phyloP scores from a whole-genome alignment of 2,329 filamentous ascomycete genomes.

The Fusarium burgessii region DNA sequence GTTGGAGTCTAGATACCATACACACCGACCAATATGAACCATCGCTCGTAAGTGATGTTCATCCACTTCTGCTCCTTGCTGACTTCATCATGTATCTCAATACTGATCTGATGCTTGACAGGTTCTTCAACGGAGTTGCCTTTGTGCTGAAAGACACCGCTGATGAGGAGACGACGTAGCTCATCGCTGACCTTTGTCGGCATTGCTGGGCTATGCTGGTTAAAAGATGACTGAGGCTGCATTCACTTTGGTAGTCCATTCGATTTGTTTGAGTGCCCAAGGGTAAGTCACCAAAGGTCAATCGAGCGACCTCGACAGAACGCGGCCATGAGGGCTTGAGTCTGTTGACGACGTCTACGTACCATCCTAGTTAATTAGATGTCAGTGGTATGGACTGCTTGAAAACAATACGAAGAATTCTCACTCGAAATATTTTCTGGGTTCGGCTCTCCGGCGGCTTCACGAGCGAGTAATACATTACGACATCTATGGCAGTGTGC shows the following conservation, averaged over 20 bases:
- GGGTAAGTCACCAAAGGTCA: background rate
- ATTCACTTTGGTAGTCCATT: background rate
- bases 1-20: background rate
- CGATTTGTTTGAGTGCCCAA: background rate
- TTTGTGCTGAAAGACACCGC: background rate
- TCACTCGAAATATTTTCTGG: background rate
- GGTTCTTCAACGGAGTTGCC: background rate
- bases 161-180: background rate
- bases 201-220: background rate
- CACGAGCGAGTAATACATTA: background rate
- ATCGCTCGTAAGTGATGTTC: background rate
- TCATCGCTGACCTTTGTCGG: background rate
- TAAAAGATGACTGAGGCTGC: background rate
- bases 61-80: background rate
- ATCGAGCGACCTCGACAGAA: background rate
- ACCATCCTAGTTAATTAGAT: background rate
- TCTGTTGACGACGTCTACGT: background rate
- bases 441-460: background rate
- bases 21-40: conserved; percentile 1
- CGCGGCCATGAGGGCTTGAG: background rate
- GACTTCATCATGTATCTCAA: background rate
- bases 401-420: background rate
- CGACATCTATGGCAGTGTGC: background rate
- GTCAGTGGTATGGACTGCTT: background rate
- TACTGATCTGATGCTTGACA: background rate